phyloP scores from a whole-genome alignment of 2,329 filamentous ascomycete species.

The Penicillium sclerotigenum region DNA sequence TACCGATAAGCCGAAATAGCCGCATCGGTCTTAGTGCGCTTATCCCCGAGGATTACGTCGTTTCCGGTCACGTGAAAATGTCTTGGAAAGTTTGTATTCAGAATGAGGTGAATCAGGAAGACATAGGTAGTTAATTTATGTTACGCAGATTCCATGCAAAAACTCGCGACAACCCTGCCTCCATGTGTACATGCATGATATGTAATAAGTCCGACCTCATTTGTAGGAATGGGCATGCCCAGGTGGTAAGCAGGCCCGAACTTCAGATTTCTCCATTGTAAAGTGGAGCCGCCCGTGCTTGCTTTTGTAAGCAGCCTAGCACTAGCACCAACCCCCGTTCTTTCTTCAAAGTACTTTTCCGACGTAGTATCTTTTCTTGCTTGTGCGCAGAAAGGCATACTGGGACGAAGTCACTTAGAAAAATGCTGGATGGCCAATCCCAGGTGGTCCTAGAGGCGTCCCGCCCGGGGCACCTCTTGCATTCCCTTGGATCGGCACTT shows the following conservation, averaged over 20 bases:
- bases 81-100: neutral
- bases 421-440: slow-evolving; percentile 36
- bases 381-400: slow-evolving; percentile 22
- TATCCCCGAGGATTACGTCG: slow-evolving; percentile 8
- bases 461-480: slow-evolving; percentile 27
- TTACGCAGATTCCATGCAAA: neutral
- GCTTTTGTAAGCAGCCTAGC: slow-evolving; percentile 24
- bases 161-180: neutral
- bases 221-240: neutral
- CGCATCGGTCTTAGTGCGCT: slow-evolving; percentile 4
- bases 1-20: neutral
- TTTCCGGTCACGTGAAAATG: neutral
- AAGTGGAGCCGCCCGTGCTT: slow-evolving; percentile 3
- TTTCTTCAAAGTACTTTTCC: slow-evolving; percentile 8
- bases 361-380: slow-evolving; percentile 7
- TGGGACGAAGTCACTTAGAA: slow-evolving; percentile 24
- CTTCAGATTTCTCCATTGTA: slow-evolving; percentile 1
- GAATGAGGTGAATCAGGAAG: neutral
- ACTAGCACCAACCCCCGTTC: slow-evolving; percentile 10
- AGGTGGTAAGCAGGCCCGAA: neutral
- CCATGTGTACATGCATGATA: neutral
- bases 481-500: slow-evolving; percentile 28
- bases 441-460: slow-evolving; percentile 35
- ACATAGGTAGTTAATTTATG: neutral
- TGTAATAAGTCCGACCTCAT: neutral